Evolutionary conservation across 208 protist genomes (phyloP), one percentile per base, ranked within the genome.

Genomic region (Acanthamoeba castellanii): DNA sequence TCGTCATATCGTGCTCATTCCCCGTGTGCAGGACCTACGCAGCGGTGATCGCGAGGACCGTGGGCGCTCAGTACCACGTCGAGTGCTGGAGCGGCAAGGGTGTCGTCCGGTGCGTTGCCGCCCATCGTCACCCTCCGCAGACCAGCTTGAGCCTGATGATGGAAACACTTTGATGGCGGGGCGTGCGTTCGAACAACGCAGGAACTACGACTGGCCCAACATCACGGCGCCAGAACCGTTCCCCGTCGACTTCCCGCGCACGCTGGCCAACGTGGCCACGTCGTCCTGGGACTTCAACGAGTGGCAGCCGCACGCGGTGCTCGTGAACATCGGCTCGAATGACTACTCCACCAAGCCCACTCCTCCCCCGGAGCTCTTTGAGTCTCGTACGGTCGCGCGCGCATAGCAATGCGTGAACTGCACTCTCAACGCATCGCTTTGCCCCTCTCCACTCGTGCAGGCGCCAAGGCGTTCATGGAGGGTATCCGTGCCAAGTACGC

Each of bases 11-110:
- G 14, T 18, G 50, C 7, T 18, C 14, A 52, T 18, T 55, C 37
- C 27, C 8, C 22, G 42, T 32, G 25, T 7, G 18, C 76, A 85
- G 76, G 76, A 30, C 42, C 76, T 85, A 85, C 30, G 76, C 42
- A 5, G 76, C 76, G 30, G 42, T 85, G 25, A 85, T 85, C 47
- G 76, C 76, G 16, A 22, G 76, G 9, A 57, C 76, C 22, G 16
- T 85, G 42, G 25, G n/a, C 8, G 76, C 76, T 5, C 45, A 85
- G 45, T 85, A 85, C 45, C 76, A 85, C 47, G 76, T 85, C 14
- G 76, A 85, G 76, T 85, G 76, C 42, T 85, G 76, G 76, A 85
- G 76, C 27, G 76, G 76, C 34, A 85, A 85, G 76, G 76, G 76
- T 9, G 45, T 85, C 22, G 76, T 85, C 27, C 76, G 76, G 76